Percentiles rank a stretch among this genome's conserved stretches.
These are phyloP conservation scores for Amylocarpus encephaloides DNA, from an alignment of 2,329 filamentous ascomycete species.

Conservation along the genomic window DNA sequence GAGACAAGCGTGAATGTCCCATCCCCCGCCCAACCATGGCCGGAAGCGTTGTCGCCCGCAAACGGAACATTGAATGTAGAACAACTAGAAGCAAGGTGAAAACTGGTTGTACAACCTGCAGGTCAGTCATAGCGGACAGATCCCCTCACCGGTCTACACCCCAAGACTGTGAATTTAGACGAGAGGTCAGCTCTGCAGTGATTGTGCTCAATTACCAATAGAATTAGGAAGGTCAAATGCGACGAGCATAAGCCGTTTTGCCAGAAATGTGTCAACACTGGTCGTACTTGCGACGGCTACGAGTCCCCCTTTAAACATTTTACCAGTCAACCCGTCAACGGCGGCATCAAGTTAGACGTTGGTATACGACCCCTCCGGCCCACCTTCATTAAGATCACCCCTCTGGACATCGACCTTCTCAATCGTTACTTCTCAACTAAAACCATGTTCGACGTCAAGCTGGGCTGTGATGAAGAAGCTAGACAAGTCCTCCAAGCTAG, in stretches of 20 bases:
- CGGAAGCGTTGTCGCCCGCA: conserved; percentile 21
- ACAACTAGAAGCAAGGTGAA: conserved; percentile 35
- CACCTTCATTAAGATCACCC: conserved; percentile 20
- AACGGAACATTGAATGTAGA: conserved; percentile 27
- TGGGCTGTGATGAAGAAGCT: conserved; percentile 37
- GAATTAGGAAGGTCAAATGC: conserved; percentile 38
- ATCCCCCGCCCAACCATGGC: conserved; percentile 23
- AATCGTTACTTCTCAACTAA: conserved; percentile 38
- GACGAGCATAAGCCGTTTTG: conserved; percentile 26
- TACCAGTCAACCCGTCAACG: conserved; percentile 20
- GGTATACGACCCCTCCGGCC: conserved; percentile 18
- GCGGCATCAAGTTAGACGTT: conserved; percentile 19
- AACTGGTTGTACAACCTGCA: conserved; percentile 39
- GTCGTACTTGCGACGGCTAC: conserved; percentile 39
- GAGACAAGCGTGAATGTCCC: not conserved
- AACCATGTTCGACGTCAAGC: conserved; percentile 35
- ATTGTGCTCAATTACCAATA: conserved; percentile 32
- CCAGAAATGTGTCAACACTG: conserved; percentile 32
- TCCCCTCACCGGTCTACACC: conserved; percentile 15
- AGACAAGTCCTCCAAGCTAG: conserved; percentile 35
- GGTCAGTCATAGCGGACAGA: conserved; percentile 30
- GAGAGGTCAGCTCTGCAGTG: conserved; percentile 8
- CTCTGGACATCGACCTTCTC: conserved; percentile 32
- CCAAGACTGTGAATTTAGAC: conserved; percentile 13
- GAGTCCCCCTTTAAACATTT: conserved; percentile 34